phyloP scores from a whole-genome alignment of 106 monocot genomes.

The Allium cepa region DNA sequence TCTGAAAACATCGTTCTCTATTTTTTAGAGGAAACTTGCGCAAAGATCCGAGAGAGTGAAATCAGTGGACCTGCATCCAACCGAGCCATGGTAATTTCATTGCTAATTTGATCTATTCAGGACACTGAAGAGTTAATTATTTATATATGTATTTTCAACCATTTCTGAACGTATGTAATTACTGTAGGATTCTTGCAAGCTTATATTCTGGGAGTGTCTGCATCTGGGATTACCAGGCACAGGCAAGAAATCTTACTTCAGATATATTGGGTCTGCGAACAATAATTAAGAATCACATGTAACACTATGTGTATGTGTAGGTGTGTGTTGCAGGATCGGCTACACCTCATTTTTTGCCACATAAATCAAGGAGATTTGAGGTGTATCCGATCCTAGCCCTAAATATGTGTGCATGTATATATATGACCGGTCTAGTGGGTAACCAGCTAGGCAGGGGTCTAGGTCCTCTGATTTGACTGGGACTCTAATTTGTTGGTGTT shows the following conservation, averaged over 20 bases:
- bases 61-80: conserved; percentile 72
- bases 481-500: too few species aligned
- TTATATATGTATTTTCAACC: neutral
- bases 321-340: too few species aligned
- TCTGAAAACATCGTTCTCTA: conserved; percentile 1
- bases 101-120: neutral
- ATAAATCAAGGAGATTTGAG: too few species aligned
- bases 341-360: too few species aligned
- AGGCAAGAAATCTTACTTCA: conserved; percentile 27
- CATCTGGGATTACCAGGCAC: conserved; percentile 85
- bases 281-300: too few species aligned
- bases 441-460: too few species aligned
- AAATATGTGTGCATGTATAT: too few species aligned
- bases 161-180: neutral
- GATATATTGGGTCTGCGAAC: too few species aligned
- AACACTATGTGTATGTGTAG: too few species aligned
- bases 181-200: conserved; percentile 83
- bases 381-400: too few species aligned
- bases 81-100: conserved; percentile 81
- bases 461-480: too few species aligned
- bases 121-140: neutral
- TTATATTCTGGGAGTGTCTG: conserved; percentile 93
- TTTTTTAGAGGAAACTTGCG: conserved; percentile 54
- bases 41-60: conserved; percentile 79
- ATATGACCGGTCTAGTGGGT: too few species aligned